Base-by-base conservation (phyloP, 306 rosid genomes). In the Prinsepia uniflora region DNA sequence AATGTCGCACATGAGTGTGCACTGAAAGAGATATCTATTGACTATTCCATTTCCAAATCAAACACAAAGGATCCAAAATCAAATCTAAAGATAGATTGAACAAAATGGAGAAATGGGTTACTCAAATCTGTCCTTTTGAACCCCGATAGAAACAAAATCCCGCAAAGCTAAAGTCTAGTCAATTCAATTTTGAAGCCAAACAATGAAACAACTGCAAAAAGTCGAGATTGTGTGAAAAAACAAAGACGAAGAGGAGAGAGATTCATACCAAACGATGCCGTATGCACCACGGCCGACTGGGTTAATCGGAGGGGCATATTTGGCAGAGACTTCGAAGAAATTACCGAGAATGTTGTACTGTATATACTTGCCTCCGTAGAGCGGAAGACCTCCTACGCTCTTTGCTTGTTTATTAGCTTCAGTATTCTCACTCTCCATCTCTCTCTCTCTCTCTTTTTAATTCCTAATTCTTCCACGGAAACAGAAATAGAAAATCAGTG, bases 231-330 rank as follows among this genome's bases (percentile, higher is more conserved):
- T 63, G 4, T 10, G 57, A 64, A 39, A 10, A 0, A 30, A 5
- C 44, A 42, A 18, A 12, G 5, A 6, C 45, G 3, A 30, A 14
- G 10, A 41, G 5, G 59, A 44, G 34, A 64, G 64, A 53, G 34
- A 14, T 13, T 44, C 60, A 48, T 67, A 94, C 98, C 98, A 94
- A 70, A 94, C 97, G 87, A 90, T 83, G 82, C 96, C 98, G 80
- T 90, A 90, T 5, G 98, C 95, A 53, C 98, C 98, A 55, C 98
- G 95, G 24, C 98, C 97, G 44, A 94, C 95, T 42, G 98, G 98
- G 43, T 85, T 85, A 1, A 94, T 80, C 18, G 98, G 96, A 34
- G 98, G 96, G 41, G 74, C 80, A 65, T 90, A 94, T 44, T 94
- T 90, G 53, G 90, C 73, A 34, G 85, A 86, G 55, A 94, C 86